A percentile compares a stretch with the other conserved stretches of the same genome.
These are phyloP conservation scores for Mimosa pudica DNA, from an alignment of 306 rosid genomes.

Conservation along the genomic window DNA sequence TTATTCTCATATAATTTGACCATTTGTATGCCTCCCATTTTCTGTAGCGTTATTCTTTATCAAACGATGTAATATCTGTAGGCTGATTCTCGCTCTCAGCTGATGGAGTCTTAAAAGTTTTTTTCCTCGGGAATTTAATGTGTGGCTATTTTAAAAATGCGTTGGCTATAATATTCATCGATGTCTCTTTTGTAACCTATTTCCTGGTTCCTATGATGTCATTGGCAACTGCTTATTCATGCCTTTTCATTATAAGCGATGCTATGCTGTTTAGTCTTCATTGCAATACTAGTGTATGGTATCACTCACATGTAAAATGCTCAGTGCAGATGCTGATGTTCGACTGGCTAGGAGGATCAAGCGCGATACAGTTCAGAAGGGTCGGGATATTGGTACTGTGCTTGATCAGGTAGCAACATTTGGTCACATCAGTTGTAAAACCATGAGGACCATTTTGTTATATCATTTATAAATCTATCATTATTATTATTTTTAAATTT, in stretches of 20 bases:
- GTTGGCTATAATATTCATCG: not conserved
- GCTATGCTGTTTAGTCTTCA: constrained; percentile 4
- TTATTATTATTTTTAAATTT: not conserved
- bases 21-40: constrained; percentile 11
- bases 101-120: not conserved
- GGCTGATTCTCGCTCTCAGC: constrained; percentile 17
- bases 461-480: not conserved
- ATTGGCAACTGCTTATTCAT: not conserved
- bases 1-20: constrained; percentile 27
- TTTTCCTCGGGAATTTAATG: not conserved
- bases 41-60: constrained; percentile 9
- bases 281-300: constrained; percentile 50
- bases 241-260: constrained; percentile 24
- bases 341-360: constrained; percentile 97
- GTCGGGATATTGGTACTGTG: constrained; percentile 84
- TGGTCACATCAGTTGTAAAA: constrained; percentile 25
- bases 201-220: constrained; percentile 24
- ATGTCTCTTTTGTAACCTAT: not conserved
- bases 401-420: constrained; percentile 84
- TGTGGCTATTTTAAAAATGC: constrained; percentile 12
- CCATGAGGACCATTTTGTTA: constrained; percentile 6
- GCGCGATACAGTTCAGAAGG: constrained; percentile 86
- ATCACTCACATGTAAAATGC: constrained; percentile 69
- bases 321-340: constrained; percentile 99
- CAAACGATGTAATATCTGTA: constrained; percentile 16